Percentiles rank a stretch among this genome's conserved stretches.
These are phyloP conservation scores for Candida ponderosae DNA, from an alignment of 805 yeast genomes.

Conservation along the genomic window DNA sequence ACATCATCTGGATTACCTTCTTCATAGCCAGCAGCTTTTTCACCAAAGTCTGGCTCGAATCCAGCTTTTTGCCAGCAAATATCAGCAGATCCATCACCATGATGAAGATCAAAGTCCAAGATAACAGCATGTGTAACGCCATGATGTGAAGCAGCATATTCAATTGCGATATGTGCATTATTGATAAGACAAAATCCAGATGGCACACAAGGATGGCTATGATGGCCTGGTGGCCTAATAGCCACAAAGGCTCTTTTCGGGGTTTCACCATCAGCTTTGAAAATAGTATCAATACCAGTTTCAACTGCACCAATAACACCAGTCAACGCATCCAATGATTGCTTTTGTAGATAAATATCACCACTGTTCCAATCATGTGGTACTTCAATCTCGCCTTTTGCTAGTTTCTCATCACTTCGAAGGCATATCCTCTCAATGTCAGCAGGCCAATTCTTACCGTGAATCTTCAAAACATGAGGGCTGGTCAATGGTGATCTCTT, in stretches of 20 bases:
- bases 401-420: conserved; percentile 47
- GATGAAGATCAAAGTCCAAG: conserved; percentile 78
- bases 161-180: conserved; percentile 75
- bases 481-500: conserved; percentile 41
- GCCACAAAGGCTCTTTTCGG: conserved; percentile 52
- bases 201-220: conserved; percentile 75
- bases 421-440: conserved; percentile 49
- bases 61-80: conserved; percentile 78
- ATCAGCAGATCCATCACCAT: conserved; percentile 87
- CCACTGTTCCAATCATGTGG: conserved; percentile 81
- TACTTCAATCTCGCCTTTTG: conserved; percentile 53
- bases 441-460: conserved; percentile 69
- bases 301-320: conserved; percentile 77
- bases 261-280: conserved; percentile 21
- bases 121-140: conserved; percentile 75
- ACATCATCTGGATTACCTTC: conserved; percentile 34
- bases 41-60: conserved; percentile 40
- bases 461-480: conserved; percentile 60
- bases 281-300: conserved; percentile 53
- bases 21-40: conserved; percentile 17
- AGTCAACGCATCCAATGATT: conserved; percentile 60
- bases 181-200: conserved; percentile 79
- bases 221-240: conserved; percentile 83
- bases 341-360: conserved; percentile 65
- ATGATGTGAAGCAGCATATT: conserved; percentile 58